Conservation (phyloP, 164 flowering plant genomes). For the Nelumbo lutea region DNA sequence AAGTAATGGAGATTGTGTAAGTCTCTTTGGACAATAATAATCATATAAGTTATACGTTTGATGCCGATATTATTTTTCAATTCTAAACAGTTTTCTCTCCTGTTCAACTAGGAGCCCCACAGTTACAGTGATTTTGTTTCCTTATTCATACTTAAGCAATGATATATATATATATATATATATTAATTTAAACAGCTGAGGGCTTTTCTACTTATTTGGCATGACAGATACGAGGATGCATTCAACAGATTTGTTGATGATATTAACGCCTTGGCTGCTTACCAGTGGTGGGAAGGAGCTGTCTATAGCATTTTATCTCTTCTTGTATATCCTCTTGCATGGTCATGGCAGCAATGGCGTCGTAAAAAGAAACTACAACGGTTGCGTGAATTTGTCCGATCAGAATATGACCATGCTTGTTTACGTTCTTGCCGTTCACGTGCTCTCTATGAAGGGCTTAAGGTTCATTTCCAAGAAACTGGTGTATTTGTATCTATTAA, state of each 20-base stretch:
- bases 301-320: slow-evolving; percentile 61
- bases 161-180: neutral
- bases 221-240: slow-evolving; percentile 86
- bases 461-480: slow-evolving; percentile 40
- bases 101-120: neutral
- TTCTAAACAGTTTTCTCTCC: neutral
- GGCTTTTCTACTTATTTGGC: slow-evolving; percentile 4
- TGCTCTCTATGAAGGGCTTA: slow-evolving; percentile 96
- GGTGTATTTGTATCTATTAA: too few species aligned
- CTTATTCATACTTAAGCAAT: neutral
- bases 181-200: neutral
- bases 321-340: slow-evolving; percentile 81
- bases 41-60: neutral
- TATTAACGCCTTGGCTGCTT: slow-evolving; percentile 77
- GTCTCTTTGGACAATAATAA: slow-evolving; percentile 11
- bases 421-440: slow-evolving; percentile 96
- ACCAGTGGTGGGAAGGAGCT: slow-evolving; percentile 99
- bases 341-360: slow-evolving; percentile 91
- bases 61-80: neutral
- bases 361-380: slow-evolving; percentile 69
- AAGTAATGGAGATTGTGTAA: slow-evolving; percentile 87
- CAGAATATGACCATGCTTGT: slow-evolving; percentile 97
- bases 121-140: neutral
- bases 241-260: slow-evolving; percentile 92
- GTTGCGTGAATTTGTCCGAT: slow-evolving; percentile 90